Evolutionary conservation across 148 eudicot species (phyloP), one percentile per base, ranked within the genome.

Genomic region (Arbutus unedo): DNA sequence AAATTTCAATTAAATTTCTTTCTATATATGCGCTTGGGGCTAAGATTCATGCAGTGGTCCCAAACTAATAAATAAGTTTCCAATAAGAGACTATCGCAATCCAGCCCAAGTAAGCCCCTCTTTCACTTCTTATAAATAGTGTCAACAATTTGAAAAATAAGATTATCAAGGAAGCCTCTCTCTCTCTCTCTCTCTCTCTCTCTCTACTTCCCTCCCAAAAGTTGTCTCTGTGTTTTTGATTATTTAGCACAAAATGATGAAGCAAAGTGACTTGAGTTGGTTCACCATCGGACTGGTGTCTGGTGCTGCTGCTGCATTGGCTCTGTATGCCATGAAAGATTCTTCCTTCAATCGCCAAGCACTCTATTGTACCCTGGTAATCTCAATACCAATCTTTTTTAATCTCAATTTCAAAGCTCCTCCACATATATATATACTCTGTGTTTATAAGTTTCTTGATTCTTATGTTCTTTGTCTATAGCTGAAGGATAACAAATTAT

Each of bases 231-330:
- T n/a, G n/a, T n/a, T n/a, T n/a, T n/a, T 18, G 21, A 21, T 19
- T 60, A 60, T 5, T 60, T 8, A 64, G 23, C 38, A 31, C 31
- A 0, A 64, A 64, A 64, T 3, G 4, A 23, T 23, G 38, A 9
- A 3, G 23, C 53, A 10, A 1, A 23, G 9, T 21, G n/a, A n/a
- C n/a, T n/a, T n/a, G n/a, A 23, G 72, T 3, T 86, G 88, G 88
- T 88, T 85, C 80, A 66, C 79, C 6, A 1, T 88, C 1, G 90
- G 90, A n/a, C 79, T 86, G 38, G 66, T 79, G 16, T 83, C 85
- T 4, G 23, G 86, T 0, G 4, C 3, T 0, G 81, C 85, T 14
- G 90, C 85, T 51, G 84, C 60, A 10, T 84, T 80, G 53, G 3
- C 82, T 8, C 80, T 79, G 9, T 62, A 86, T 41, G 44, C 72